Evolutionary conservation across 1,284 basidiomycete genomes (phyloP), one percentile per base, ranked within the genome.

Genomic region (Thecaphora thlaspeos): DNA sequence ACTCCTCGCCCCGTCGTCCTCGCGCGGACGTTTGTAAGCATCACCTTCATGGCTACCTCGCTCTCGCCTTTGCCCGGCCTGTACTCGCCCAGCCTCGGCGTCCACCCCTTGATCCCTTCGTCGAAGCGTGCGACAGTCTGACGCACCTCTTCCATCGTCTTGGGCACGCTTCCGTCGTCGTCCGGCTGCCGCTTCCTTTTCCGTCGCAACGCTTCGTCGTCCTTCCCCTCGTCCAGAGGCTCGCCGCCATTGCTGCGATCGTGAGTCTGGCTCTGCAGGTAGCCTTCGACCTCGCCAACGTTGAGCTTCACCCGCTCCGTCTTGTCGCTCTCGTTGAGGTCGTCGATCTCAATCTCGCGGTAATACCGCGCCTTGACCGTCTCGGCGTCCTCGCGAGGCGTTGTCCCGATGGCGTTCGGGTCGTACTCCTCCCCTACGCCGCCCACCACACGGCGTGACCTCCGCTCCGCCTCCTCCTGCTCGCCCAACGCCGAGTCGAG

Each of bases 271-370:
- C 74, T 32, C 64, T 68, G 46, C 26, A 69, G 58, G 23, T 61
- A 68, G 1, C 46, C 49, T 24, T 68, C 51, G 14, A 62, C 45
- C 24, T 72, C 61, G 36, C 49, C 54, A 83, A 96, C 90, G 62
- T 93, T 86, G 32, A 97, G 82, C 1, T 86, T 77, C 26, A 95
- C 88, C 1, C 89, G 89, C 9, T 81, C 75, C 0, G 85, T 83
- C 1, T 81, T 73, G 47, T 85, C 82, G 5, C 84, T 82, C 45
- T 88, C 86, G 66, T 86, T 86, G 24, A 98, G 81, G 73, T 97
- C 94, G 47, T 90, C 87, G 18, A 94, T 82, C 55, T 92, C 89
- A 54, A 97, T 88, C 70, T 90, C 86, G 11, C 83, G 79, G 57
- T 88, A 87, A 41, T 81, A 80, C 40, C 58, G 61, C 4, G 46